Base-by-base conservation (phyloP, 345 rosid genomes). In the Brassica napus region DNA sequence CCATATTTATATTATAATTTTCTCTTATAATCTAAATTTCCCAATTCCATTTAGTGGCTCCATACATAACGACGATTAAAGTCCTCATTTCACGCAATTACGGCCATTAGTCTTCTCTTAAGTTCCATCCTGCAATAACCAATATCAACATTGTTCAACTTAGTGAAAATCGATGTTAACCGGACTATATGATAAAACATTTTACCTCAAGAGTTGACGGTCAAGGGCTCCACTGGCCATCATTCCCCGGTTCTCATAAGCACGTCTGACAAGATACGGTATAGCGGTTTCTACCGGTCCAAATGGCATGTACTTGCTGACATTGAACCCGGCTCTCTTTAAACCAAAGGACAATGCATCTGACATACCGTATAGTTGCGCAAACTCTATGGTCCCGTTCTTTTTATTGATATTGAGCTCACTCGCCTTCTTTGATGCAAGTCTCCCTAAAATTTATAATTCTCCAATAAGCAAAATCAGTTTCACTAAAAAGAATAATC, bases 351-450 rank as follows among this genome's bases (percentile, higher is more conserved):
- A 92, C 66, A 90, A 83, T 3, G 93, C 88, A 18, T 94, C 97
- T 0, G 97, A 84, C 97, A 94, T 94, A 24, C 98, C 98, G 12
- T 91, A 90, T 1, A 94, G 80, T 81, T 94, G 98, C 2, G 97
- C 98, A 71, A 94, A 94, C 77, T 87, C 97, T 5, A 94, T 85
- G 76, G 76, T 89, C 52, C 68, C 74, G 10, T 88, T 80, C 54
- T 83, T 78, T 64, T 80, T 88, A 70, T 76, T 79, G 0, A 92
- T 86, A 24, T 94, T 92, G 70, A 94, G 63, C 23, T 94, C 93
- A n/a, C 77, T 66, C 0, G 98, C 98, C 44, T 83, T 91, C 5
- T 49, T 75, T 0, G 86, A 92, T 0, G 92, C 98, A 79, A 92
- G 59, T 82, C 86, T 75, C 84, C 97, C 98, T 92, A 55, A 24